Evolutionary conservation across 2,329 filamentous ascomycete species (phyloP).

Genomic region (Ophiostoma himal-ulmi): DNA sequence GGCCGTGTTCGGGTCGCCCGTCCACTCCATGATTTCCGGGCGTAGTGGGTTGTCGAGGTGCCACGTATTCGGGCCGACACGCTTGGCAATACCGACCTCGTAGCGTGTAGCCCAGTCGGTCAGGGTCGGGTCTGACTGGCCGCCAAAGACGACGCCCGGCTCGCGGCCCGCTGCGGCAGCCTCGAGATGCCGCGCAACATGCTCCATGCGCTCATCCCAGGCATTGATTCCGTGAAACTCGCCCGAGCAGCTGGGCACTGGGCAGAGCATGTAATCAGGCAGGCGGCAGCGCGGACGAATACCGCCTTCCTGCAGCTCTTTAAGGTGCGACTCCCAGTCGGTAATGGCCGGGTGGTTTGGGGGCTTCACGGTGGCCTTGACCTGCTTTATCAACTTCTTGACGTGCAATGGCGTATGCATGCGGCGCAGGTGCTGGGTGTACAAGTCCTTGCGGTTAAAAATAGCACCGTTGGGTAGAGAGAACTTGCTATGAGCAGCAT

Average conservation of each 20-base stretch:
- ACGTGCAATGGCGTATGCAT: constrained; percentile 62
- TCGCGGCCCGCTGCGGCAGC: constrained; percentile 37
- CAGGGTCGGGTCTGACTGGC: constrained; percentile 36
- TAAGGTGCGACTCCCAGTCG: constrained; percentile 50
- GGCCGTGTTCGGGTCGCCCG: neutral
- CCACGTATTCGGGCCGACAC: constrained; percentile 24
- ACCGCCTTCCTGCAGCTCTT: constrained; percentile 53
- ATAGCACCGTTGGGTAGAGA: constrained; percentile 50
- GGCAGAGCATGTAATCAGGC: constrained; percentile 57
- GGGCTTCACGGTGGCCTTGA: constrained; percentile 28
- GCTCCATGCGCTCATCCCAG: constrained; percentile 84
- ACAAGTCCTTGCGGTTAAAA: constrained; percentile 91
- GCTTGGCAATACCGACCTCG: constrained; percentile 37
- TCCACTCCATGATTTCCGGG: constrained; percentile 26
- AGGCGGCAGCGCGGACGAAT: constrained; percentile 54
- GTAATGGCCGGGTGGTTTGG: constrained; percentile 27
- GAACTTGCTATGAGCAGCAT: constrained; percentile 14
- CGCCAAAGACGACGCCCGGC: constrained; percentile 37
- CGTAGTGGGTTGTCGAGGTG: constrained; percentile 28
- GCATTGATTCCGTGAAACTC: constrained; percentile 57
- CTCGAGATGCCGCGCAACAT: constrained; percentile 76
- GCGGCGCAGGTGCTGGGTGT: constrained; percentile 77
- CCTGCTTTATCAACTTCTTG: constrained; percentile 34
- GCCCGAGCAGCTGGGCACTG: constrained; percentile 53
- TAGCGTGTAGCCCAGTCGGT: constrained; percentile 37